Percentiles rank a stretch among this genome's conserved stretches.
Evolutionary conservation across 495 filamentous ascomycete species (phyloP).

Genomic region (Parathielavia appendiculata): DNA sequence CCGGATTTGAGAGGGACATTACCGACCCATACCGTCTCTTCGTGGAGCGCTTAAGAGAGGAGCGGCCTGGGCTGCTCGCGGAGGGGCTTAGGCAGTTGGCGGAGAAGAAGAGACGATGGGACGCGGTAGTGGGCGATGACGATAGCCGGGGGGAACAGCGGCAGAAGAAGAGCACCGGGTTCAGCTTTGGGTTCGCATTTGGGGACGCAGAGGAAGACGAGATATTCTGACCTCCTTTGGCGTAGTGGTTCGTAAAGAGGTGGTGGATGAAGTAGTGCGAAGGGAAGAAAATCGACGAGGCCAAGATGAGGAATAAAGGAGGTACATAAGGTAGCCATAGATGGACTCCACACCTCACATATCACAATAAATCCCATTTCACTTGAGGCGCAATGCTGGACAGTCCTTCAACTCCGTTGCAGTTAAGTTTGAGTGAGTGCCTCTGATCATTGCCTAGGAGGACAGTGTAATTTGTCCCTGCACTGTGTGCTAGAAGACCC

Average conservation of each 20-base stretch:
- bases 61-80: slow-evolving; percentile 60
- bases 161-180: slow-evolving; percentile 49
- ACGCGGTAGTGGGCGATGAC: slow-evolving; percentile 57
- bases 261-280: neutral
- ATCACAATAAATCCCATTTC: no score
- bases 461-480: neutral
- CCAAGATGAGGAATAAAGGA: no score
- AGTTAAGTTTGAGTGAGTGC: no score
- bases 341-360: no score
- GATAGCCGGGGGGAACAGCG: slow-evolving; percentile 35
- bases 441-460: no score
- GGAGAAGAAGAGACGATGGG: slow-evolving; percentile 80
- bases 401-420: no score
- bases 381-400: no score
- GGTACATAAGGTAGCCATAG: no score
- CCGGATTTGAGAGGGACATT: slow-evolving; percentile 74
- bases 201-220: slow-evolving; percentile 52
- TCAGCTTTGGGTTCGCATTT: slow-evolving; percentile 76
- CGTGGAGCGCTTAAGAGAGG: slow-evolving; percentile 58
- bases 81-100: slow-evolving; percentile 60
- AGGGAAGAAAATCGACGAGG: no score
- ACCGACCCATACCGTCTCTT: slow-evolving; percentile 71
- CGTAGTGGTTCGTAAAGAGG: neutral
- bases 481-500: neutral
- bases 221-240: slow-evolving; percentile 28